Evolutionary conservation across 805 yeast genomes (phyloP).

Genomic region (Myxozyma kluyveri): DNA sequence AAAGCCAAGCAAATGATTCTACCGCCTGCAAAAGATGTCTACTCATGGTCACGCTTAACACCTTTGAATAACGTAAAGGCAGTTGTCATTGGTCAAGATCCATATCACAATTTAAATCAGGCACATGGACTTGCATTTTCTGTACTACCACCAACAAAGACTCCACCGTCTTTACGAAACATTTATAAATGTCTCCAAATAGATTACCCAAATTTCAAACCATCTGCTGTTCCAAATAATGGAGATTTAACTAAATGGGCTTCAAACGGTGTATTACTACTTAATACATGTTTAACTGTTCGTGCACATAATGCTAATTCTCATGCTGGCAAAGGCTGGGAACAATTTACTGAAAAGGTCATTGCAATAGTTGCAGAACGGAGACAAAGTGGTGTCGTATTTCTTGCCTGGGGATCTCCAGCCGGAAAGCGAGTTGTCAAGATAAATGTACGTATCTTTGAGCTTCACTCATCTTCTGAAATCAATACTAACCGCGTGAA

Average conservation of each 20-base stretch:
- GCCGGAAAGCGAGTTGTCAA: constrained; percentile 61
- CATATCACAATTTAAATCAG: constrained; percentile 87
- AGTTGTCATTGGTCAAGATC: constrained; percentile 90
- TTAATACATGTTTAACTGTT: constrained; percentile 87
- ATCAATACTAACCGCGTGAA: background rate
- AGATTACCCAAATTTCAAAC: constrained; percentile 63
- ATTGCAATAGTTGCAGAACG: constrained; percentile 49
- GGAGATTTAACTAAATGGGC: constrained; percentile 86
- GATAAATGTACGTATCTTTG: constrained; percentile 30
- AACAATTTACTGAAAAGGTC: constrained; percentile 73
- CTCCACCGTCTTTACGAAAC: constrained; percentile 85
- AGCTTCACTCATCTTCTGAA: background rate
- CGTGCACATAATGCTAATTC: constrained; percentile 92
- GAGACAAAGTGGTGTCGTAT: constrained; percentile 55
- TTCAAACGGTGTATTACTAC: constrained; percentile 74
- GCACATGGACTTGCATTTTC: constrained; percentile 97
- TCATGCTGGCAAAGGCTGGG: constrained; percentile 92
- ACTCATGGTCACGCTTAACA: constrained; percentile 88
- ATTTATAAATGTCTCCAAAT: constrained; percentile 73
- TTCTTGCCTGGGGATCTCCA: constrained; percentile 80
- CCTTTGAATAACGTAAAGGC: constrained; percentile 73
- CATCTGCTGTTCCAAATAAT: constrained; percentile 50
- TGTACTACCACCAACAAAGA: constrained; percentile 76
- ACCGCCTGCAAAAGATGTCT: constrained; percentile 74
- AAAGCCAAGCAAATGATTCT: constrained; percentile 53